Evolutionary conservation across 2,329 filamentous ascomycete species (phyloP).

Genomic region (Teratosphaeriaceae sp.): DNA sequence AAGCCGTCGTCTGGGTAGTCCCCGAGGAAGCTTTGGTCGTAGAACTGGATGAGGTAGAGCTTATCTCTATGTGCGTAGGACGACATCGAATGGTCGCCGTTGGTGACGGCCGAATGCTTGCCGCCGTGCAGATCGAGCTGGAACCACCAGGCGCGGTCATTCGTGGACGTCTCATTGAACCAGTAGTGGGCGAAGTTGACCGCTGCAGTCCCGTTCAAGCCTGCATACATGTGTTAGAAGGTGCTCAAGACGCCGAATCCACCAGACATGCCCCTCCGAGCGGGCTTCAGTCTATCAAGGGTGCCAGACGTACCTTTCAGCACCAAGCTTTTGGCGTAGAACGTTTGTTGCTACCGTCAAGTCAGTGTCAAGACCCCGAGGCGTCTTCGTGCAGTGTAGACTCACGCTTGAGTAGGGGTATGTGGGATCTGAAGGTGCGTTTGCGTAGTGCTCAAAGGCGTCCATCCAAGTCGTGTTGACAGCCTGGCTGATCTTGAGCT

Average conservation of each 20-base stretch:
- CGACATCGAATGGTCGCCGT: slow-evolving; percentile 9
- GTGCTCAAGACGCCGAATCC: too few species aligned
- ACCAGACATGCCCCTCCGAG: too few species aligned
- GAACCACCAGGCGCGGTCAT: slow-evolving; percentile 9
- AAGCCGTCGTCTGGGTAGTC: slow-evolving; percentile 9
- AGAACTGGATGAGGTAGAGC: slow-evolving; percentile 13
- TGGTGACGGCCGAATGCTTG: slow-evolving; percentile 9
- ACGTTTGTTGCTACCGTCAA: slow-evolving; percentile 12
- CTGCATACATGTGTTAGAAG: too few species aligned
- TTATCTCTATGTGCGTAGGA: slow-evolving; percentile 13
- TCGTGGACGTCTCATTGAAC: slow-evolving; percentile 7
- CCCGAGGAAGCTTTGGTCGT: slow-evolving; percentile 8
- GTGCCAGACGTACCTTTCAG: too few species aligned
- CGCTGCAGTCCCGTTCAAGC: slow-evolving; percentile 9
- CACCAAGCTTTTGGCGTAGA: slow-evolving; percentile 12
- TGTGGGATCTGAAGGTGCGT: background rate
- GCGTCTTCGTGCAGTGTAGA: background rate
- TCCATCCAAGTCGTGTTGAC: background rate
- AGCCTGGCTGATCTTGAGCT: background rate
- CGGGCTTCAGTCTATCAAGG: too few species aligned
- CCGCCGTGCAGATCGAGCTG: slow-evolving; percentile 12
- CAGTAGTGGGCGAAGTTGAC: slow-evolving; percentile 11
- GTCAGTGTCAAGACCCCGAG: background rate
- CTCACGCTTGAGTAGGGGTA: background rate
- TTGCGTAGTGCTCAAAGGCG: background rate